Evolutionary conservation across 139 green algal genomes (phyloP).

Genomic region (Microglena sp.): DNA sequence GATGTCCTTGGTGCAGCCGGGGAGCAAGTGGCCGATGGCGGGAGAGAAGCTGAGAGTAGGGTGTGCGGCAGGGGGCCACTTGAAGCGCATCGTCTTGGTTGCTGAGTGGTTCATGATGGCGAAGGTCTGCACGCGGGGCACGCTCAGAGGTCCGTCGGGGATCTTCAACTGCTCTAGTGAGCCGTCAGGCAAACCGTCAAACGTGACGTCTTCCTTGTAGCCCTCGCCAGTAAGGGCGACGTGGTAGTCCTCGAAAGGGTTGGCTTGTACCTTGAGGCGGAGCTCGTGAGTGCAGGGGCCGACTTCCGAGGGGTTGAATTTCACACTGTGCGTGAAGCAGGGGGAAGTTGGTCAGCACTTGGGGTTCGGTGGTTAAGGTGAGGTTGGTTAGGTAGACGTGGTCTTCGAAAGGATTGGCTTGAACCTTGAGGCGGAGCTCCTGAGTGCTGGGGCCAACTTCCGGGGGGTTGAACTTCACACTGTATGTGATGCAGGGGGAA

Average conservation of each 20-base stretch:
- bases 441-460: conserved; percentile 21
- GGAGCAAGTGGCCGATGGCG: conserved; percentile 49
- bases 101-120: too few species aligned
- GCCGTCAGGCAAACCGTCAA: conserved; percentile 48
- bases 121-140: too few species aligned
- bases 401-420: conserved; percentile 64
- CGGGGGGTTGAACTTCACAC: conserved; percentile 31
- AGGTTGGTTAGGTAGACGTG: too few species aligned
- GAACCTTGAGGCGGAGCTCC: conserved; percentile 36
- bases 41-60: conserved; percentile 46
- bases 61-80: conserved; percentile 30
- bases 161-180: conserved; percentile 50
- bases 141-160: too few species aligned
- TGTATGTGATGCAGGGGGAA: too few species aligned
- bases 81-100: conserved; percentile 31
- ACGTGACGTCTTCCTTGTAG: conserved; percentile 61
- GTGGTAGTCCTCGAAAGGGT: conserved; percentile 65
- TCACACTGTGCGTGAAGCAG: too few species aligned
- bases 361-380: too few species aligned
- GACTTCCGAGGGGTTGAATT: conserved; percentile 28
- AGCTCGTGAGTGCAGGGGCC: conserved; percentile 27
- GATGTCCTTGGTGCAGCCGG: conserved; percentile 44
- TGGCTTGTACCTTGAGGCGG: conserved; percentile 42
- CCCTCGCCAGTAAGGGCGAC: conserved; percentile 38
- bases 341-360: too few species aligned